These are phyloP conservation scores for Solanum arcanum DNA, from an alignment of 257 asterid species.

Conservation along the genomic window DNA sequence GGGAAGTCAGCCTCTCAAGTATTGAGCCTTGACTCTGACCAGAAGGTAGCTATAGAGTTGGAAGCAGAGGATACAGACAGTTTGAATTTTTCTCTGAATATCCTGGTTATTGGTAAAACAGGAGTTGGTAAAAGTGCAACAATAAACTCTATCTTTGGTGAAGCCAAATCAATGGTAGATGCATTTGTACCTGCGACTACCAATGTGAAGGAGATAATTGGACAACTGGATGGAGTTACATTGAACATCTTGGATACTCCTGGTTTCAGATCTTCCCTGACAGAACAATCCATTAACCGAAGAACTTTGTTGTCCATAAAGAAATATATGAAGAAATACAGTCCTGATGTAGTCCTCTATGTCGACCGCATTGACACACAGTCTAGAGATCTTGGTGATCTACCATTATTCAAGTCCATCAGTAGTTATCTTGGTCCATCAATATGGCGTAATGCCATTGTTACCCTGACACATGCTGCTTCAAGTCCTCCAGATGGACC, in stretches of 20 bases:
- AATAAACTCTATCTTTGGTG: constrained; percentile 71
- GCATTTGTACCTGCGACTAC: constrained; percentile 68
- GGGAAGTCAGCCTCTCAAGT: constrained; percentile 13
- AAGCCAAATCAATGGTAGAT: constrained; percentile 23
- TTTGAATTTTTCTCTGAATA: constrained; percentile 24
- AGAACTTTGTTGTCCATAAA: constrained; percentile 43
- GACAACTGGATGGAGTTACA: constrained; percentile 38
- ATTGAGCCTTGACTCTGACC: constrained; percentile 21
- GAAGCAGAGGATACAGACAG: constrained; percentile 25
- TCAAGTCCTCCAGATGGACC: constrained; percentile 64
- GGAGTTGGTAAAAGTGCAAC: constrained; percentile 97
- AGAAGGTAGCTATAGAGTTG: constrained; percentile 24
- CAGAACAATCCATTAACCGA: constrained; percentile 38
- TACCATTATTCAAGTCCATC: constrained; percentile 41
- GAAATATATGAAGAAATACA: constrained; percentile 35
- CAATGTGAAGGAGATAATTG: constrained; percentile 37
- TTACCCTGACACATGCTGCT: constrained; percentile 65
- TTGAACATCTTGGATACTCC: constrained; percentile 78
- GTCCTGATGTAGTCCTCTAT: constrained; percentile 70
- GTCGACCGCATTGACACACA: constrained; percentile 63
- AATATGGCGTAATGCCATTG: constrained; percentile 45
- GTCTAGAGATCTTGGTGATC: constrained; percentile 29
- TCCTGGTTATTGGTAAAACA: constrained; percentile 74
- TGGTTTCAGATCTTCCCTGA: constrained; percentile 45
- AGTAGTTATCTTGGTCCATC: constrained; percentile 55